Conservation (phyloP, 345 rosid species). For the Euclidium syriacum region DNA sequence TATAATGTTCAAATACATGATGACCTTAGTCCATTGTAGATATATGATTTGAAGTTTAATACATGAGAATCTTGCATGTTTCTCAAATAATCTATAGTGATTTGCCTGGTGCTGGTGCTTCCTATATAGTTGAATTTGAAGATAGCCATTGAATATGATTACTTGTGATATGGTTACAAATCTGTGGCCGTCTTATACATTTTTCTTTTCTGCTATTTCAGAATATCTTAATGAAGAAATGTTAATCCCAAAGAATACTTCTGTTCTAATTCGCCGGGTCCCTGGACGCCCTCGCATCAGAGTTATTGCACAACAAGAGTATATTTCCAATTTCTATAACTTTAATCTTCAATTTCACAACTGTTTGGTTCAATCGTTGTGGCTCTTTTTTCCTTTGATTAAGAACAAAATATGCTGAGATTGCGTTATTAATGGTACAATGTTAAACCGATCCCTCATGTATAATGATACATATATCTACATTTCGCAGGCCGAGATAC, state of each 20-base stretch:
- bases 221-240: constrained; percentile 92
- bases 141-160: background rate
- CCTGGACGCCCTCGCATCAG: constrained; percentile 96
- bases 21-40: background rate
- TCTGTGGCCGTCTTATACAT: background rate
- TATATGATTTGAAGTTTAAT: background rate
- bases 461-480: constrained; percentile 1
- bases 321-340: constrained; percentile 29
- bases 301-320: constrained; percentile 76
- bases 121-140: background rate
- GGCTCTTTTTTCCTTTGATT: background rate
- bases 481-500: constrained; percentile 57
- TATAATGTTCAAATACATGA: background rate
- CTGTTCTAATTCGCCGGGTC: constrained; percentile 94
- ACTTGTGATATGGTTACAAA: background rate
- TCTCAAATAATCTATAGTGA: no score
- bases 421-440: background rate
- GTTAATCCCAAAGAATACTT: constrained; percentile 93
- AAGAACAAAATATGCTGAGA: background rate
- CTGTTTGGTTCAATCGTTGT: background rate
- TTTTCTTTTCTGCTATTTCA: constrained; percentile 56
- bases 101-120: background rate
- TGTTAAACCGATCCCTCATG: background rate
- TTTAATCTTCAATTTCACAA: constrained; percentile 34
- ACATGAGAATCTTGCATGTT: background rate